Evolutionary conservation across 108 stramenopile genomes (phyloP), one percentile per base, ranked within the genome.

Genomic region (Pseudonitzschia multiseries): DNA sequence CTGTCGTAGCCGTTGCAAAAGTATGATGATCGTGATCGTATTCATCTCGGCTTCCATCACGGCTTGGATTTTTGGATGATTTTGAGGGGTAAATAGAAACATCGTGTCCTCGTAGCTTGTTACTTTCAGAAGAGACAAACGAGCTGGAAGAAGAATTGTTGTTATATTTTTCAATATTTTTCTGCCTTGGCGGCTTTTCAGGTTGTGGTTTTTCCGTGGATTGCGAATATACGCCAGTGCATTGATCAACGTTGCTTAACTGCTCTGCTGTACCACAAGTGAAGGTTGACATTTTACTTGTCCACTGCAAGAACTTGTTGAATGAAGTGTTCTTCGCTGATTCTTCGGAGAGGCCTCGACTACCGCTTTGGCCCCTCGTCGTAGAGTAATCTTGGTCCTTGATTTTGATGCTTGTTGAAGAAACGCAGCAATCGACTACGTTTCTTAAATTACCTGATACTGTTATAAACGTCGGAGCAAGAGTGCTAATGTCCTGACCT

Each of bases 1-100:
- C 79, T 5, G 87, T 87, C 20, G 87, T 83, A 8, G 84, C 79
- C 26, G 87, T 87, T 26, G 79, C 81, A 56, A 81, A 61, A 13
- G 87, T 84, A 32, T 84, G 83, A 54, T 83, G 78, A 73, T 82
- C 81, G 41, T 78, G 77, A 40, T 84, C 83, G 29, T 73, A 72
- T 22, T 79, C 79, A 61, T 81, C 80, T 28, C 77, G 71, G 46
- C 79, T 77, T 40, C 29, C 61, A 51, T 54, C 76, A 51, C 53
- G 56, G 26, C 24, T 42, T 20, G 52, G 41, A 31, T 72, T 62
- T 24, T 77, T 76, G 26, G 64, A 51, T 28, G 62, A 43, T 56
- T 81, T 81, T 21, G 70, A 53, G 12, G 65, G 71, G 51, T 81
- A 68, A 26, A 54, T 69, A 13, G 66, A 46, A 24, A 27, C 70